These are phyloP conservation scores for Thozetella sp. DNA, from an alignment of 495 filamentous ascomycete species.

Conservation along the genomic window DNA sequence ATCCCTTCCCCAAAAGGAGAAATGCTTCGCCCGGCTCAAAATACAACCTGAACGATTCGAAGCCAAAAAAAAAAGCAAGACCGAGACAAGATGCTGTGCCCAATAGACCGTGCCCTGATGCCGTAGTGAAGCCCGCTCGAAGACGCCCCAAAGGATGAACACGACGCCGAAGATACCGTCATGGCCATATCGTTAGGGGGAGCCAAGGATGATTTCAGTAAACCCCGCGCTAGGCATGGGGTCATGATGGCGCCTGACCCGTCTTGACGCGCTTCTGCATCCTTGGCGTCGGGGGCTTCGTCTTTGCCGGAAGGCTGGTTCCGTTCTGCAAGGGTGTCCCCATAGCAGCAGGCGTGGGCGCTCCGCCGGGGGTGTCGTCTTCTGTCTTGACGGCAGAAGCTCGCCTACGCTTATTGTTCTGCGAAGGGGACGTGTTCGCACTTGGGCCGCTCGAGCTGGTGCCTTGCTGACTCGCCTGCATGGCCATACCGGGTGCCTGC, in stretches of 20 bases:
- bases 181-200: neutral
- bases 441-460: slow-evolving; percentile 71
- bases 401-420: slow-evolving; percentile 75
- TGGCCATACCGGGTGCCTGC: slow-evolving; percentile 68
- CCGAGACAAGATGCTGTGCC: neutral
- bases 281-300: slow-evolving; percentile 47
- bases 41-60: slow-evolving; percentile 1
- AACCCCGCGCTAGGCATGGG: neutral
- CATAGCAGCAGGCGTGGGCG: slow-evolving; percentile 39
- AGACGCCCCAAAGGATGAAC: neutral
- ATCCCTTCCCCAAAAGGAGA: too few relatives aligned
- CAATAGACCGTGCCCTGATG: neutral
- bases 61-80: neutral
- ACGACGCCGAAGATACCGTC: slow-evolving; percentile 1
- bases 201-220: neutral
- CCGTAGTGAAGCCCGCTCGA: neutral
- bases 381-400: slow-evolving; percentile 79
- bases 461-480: slow-evolving; percentile 74
- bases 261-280: slow-evolving; percentile 46
- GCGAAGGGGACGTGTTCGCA: slow-evolving; percentile 83
- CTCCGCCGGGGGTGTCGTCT: slow-evolving; percentile 54
- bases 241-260: neutral
- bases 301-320: slow-evolving; percentile 24
- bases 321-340: slow-evolving; percentile 48
- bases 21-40: neutral